Evolutionary conservation across 192 early-diverging fungal genomes (phyloP).

Genomic region (Podila clonocystis): DNA sequence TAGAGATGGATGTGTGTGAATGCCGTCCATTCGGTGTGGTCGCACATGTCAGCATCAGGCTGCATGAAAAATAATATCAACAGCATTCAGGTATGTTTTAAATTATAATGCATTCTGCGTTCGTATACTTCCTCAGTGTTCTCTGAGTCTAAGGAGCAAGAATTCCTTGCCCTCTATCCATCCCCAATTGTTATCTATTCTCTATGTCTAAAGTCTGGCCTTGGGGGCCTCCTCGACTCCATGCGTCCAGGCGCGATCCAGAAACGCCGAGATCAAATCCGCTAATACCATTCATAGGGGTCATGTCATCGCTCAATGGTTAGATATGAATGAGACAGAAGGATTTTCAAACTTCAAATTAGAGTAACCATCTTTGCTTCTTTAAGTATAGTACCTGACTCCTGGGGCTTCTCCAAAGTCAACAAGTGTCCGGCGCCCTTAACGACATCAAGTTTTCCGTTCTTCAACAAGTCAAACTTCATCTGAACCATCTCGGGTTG

Average conservation of each 20-base stretch:
- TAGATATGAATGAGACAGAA: no score
- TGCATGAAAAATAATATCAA: no score
- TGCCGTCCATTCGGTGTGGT: no score
- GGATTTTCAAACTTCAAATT: no score
- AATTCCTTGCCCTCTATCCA: neutral
- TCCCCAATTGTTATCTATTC: neutral
- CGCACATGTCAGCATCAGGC: no score
- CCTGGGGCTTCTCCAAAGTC: constrained; percentile 52
- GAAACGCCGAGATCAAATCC: constrained; percentile 20
- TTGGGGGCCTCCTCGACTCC: neutral
- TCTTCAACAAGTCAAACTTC: constrained; percentile 12
- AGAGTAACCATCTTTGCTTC: no score
- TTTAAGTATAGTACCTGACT: constrained; percentile 23
- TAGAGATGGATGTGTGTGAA: no score
- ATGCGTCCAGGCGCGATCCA: constrained; percentile 5
- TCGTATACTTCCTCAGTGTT: no score
- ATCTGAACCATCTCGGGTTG: constrained; percentile 22
- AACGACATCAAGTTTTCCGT: constrained; percentile 26
- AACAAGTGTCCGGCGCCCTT: constrained; percentile 53
- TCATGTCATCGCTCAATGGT: neutral
- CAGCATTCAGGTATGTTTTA: no score
- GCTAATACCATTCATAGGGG: neutral
- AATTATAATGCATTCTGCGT: no score
- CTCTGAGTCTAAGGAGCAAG: no score
- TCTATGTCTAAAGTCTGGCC: constrained; percentile 13